Evolutionary conservation across 129 eudicot species (phyloP).

Genomic region (Lactuca sativa): DNA sequence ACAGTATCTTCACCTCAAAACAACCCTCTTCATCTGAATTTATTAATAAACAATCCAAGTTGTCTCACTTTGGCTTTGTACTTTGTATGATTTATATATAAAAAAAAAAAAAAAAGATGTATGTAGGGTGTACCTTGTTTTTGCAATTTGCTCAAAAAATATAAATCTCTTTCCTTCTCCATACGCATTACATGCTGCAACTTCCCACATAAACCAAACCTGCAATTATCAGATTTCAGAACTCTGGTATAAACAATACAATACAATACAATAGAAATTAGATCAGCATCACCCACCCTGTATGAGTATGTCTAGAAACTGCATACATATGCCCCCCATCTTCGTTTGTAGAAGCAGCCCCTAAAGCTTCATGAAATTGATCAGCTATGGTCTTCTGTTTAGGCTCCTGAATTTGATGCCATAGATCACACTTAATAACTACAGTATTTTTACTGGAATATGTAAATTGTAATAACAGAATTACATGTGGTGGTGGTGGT

Average conservation of each 20-base stretch:
- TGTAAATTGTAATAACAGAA: not conserved
- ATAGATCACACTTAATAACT: no score
- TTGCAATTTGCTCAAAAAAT: conserved; percentile 42
- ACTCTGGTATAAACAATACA: not conserved
- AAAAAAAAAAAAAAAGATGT: no score
- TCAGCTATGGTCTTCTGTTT: conserved; percentile 67
- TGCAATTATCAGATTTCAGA: conserved; percentile 24
- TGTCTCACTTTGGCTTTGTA: not conserved
- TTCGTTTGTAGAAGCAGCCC: conserved; percentile 48
- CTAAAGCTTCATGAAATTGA: conserved; percentile 74
- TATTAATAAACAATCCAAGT: conserved; percentile 14
- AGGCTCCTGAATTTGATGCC: conserved; percentile 31
- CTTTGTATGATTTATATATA: not conserved
- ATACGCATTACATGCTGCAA: conserved; percentile 68
- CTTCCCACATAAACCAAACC: conserved; percentile 63
- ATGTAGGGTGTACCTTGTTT: conserved; percentile 32
- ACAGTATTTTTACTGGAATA: no score
- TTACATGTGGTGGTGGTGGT: not conserved
- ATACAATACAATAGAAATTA: conserved; percentile 15
- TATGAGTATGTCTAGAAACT: conserved; percentile 40
- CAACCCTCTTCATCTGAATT: conserved; percentile 48
- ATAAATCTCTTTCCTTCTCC: conserved; percentile 59
- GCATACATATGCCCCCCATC: conserved; percentile 33
- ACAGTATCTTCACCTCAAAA: conserved; percentile 62
- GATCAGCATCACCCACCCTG: conserved; percentile 46